phyloP scores from a whole-genome alignment of 805 yeast species.

The Lachancea fermentati region DNA sequence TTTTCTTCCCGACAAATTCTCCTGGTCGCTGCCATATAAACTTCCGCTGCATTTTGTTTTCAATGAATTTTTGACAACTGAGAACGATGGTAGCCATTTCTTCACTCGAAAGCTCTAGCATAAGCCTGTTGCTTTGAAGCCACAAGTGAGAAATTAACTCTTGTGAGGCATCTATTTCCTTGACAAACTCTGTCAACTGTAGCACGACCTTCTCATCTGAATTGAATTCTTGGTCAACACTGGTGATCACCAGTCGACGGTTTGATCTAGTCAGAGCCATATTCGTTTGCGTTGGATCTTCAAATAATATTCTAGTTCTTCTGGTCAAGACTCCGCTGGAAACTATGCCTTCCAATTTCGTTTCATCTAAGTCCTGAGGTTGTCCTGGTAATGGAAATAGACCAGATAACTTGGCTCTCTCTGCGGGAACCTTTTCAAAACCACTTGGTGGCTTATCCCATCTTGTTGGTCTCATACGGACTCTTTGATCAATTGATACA shows the following conservation, averaged over 20 bases:
- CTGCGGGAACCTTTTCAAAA: conserved; percentile 68
- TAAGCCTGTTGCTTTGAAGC: conserved; percentile 5
- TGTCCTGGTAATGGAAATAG: conserved; percentile 71
- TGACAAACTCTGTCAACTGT: conserved; percentile 6
- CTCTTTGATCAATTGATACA: conserved; percentile 46
- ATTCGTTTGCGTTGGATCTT: conserved; percentile 26
- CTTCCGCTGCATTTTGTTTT: conserved; percentile 10
- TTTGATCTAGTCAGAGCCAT: conserved; percentile 11
- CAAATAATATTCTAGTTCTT: conserved; percentile 27
- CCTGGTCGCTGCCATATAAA: conserved; percentile 25
- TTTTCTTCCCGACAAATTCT: conserved; percentile 16
- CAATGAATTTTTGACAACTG: conserved; percentile 20
- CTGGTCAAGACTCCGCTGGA: conserved; percentile 26
- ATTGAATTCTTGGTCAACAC: conserved; percentile 5
- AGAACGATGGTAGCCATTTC: conserved; percentile 18
- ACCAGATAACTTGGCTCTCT: conserved; percentile 73
- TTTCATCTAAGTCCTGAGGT: conserved; percentile 35
- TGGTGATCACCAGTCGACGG: conserved; percentile 8
- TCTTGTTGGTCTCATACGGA: conserved; percentile 40
- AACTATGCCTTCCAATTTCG: conserved; percentile 30
- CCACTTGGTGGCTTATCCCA: conserved; percentile 76
- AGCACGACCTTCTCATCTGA: conserved; percentile 1
- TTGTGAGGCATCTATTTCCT: conserved; percentile 7
- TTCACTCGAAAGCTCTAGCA: conserved; percentile 8
- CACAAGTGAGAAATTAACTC: conserved; percentile 6